These are phyloP conservation scores for Ambrosiella xylebori DNA, from an alignment of 2,329 filamentous ascomycete species.

Conservation along the genomic window DNA sequence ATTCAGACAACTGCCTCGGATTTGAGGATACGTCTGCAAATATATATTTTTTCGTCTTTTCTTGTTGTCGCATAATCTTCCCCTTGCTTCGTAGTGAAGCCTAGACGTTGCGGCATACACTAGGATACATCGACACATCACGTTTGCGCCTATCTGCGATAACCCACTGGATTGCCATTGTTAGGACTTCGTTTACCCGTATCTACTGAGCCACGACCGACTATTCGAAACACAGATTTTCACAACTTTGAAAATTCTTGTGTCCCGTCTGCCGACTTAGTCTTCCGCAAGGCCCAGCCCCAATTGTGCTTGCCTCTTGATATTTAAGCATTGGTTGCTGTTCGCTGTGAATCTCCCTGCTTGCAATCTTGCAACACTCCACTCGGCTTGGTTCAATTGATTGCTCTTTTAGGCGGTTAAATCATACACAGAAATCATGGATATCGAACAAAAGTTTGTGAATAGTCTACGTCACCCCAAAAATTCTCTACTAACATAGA, in stretches of 20 bases:
- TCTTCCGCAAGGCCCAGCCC: too few species aligned
- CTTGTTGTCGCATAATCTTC: not conserved
- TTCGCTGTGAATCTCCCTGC: too few species aligned
- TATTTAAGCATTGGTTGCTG: too few species aligned
- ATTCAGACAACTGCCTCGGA: not conserved
- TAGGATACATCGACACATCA: not conserved
- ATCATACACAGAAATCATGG: not conserved
- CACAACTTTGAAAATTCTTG: too few species aligned
- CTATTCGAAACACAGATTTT: not conserved
- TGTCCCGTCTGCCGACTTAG: too few species aligned
- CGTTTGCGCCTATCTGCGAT: not conserved
- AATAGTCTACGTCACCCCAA: not conserved
- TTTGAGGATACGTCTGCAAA: not conserved
- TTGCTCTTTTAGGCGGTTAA: not conserved
- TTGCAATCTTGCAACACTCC: not conserved
- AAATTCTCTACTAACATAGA: not conserved
- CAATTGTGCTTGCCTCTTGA: too few species aligned
- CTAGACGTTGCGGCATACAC: too few species aligned
- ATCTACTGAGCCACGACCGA: not conserved
- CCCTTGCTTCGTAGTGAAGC: not conserved
- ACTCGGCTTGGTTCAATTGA: not conserved
- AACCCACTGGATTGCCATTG: not conserved
- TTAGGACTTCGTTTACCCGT: not conserved
- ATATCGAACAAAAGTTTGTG: conserved; percentile 13
- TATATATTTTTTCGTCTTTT: not conserved